Evolutionary conservation across 139 green algal genomes (phyloP), one percentile per base, ranked within the genome.

Genomic region (Zygnema cylindricum): DNA sequence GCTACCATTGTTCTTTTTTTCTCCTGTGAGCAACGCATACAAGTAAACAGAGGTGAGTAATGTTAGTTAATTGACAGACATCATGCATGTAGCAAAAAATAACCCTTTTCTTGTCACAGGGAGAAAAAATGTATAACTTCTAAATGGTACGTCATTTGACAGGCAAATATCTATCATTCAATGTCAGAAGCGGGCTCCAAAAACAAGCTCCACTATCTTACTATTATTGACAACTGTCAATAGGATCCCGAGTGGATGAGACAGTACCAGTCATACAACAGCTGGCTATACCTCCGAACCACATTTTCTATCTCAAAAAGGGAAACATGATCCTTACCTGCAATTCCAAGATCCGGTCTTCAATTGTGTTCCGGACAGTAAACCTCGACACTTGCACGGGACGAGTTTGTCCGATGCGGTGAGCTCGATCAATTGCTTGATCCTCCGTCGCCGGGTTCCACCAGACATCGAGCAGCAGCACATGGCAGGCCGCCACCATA

Each of bases 361-460:
- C 96, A 1, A 98, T 94, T 7, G 92, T 95, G 87, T 90, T 94
- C 11, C 91, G 86, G 1, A 96, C 87, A n/a, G 92, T 95, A 89
- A 98, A 94, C 77, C 96, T 93, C 7, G 92, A 96, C 36, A 98
- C 96, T 25, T 95, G 77, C 35, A 98, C 96, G 16, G 95, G 79
- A 21, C 91, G 69, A 33, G 41, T 89, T 78, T 93, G 89, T 55
- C 96, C 96, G 39, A 98, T 98, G 54, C 96, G 93, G 87, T 99
- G 97, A 11, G 94, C 94, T 0, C 97, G 82, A 93, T 99, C 96
- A 33, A 99, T 98, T 85, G 97, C 97, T 93, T 98, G 95, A 55
- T 97, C 95, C 85, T 96, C 95, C 0, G 90, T 93, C 35, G 95
- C 94, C 22, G 95, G 94, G 85, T 97, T 96, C 95, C 95, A 98